Evolutionary conservation across 108 stramenopile genomes (phyloP).

Genomic region (Ochromonas danica): DNA sequence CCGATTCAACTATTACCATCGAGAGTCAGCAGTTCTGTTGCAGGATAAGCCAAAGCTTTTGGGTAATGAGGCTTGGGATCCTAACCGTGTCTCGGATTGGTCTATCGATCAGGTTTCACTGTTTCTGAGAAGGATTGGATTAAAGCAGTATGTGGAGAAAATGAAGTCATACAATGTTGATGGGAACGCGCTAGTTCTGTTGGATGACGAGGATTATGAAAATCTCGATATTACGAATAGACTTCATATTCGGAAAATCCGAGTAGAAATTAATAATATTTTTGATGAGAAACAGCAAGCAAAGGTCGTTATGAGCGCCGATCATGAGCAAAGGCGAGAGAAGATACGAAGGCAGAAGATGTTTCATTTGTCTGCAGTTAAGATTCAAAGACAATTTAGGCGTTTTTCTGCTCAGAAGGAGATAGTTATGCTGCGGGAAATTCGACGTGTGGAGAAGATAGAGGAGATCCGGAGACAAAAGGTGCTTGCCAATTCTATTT

Average conservation of each 20-base stretch:
- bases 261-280: slow-evolving; percentile 25
- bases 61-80: slow-evolving; percentile 20
- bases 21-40: background rate
- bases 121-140: slow-evolving; percentile 20
- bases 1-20: slow-evolving; percentile 20
- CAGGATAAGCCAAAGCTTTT: slow-evolving; percentile 6
- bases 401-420: background rate
- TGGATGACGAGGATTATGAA: slow-evolving; percentile 33
- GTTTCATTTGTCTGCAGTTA: background rate
- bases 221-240: slow-evolving; percentile 13
- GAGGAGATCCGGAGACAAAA: background rate
- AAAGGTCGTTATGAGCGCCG: background rate
- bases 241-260: slow-evolving; percentile 14
- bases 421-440: background rate
- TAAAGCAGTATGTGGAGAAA: background rate
- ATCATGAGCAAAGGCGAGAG: background rate
- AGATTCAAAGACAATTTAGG: slow-evolving; percentile 8
- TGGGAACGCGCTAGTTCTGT: slow-evolving; percentile 25
- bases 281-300: background rate
- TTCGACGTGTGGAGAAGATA: background rate
- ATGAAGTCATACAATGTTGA: slow-evolving; percentile 30
- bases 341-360: slow-evolving; percentile 3
- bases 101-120: slow-evolving; percentile 19
- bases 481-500: background rate
- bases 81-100: slow-evolving; percentile 31